Conservation (phyloP, 345 rosid species). For the Excoecaria cochinchinensis region DNA sequence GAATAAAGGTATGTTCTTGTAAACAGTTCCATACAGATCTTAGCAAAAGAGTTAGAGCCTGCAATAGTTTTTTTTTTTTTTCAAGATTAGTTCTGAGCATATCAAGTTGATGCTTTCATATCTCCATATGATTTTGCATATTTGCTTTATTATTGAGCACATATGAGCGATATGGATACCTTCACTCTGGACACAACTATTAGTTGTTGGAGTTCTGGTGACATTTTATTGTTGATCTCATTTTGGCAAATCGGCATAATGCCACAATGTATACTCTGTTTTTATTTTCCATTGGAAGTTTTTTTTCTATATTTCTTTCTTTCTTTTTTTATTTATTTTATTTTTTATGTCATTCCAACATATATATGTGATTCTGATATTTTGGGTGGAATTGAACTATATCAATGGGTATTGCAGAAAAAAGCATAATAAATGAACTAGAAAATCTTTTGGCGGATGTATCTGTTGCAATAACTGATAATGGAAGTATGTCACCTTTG, state of each 20-base stretch:
- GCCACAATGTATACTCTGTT: no score
- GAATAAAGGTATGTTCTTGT: conserved; percentile 47
- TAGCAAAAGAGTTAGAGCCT: background rate
- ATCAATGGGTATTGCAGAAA: conserved; percentile 43
- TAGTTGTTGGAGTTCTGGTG: background rate
- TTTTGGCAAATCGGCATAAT: background rate
- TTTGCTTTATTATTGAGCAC: background rate
- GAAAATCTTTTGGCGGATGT: conserved; percentile 50
- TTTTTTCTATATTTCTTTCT: background rate
- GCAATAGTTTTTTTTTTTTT: background rate
- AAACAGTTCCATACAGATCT: background rate
- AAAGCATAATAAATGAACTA: conserved; percentile 51
- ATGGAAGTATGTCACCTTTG: conserved; percentile 26
- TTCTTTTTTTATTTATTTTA: background rate
- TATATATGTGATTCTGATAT: background rate
- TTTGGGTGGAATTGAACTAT: background rate
- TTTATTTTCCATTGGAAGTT: no score
- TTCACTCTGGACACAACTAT: background rate
- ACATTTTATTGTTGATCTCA: background rate
- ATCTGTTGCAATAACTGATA: conserved; percentile 33
- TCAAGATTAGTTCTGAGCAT: background rate
- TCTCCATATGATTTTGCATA: background rate
- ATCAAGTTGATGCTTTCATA: background rate
- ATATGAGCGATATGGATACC: background rate
- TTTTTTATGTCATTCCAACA: no score